A percentile compares a stretch with the other conserved stretches of the same genome.
Evolutionary conservation across 1,284 basidiomycete species (phyloP).

Genomic region (Cutaneotrichosporon dermatis): DNA sequence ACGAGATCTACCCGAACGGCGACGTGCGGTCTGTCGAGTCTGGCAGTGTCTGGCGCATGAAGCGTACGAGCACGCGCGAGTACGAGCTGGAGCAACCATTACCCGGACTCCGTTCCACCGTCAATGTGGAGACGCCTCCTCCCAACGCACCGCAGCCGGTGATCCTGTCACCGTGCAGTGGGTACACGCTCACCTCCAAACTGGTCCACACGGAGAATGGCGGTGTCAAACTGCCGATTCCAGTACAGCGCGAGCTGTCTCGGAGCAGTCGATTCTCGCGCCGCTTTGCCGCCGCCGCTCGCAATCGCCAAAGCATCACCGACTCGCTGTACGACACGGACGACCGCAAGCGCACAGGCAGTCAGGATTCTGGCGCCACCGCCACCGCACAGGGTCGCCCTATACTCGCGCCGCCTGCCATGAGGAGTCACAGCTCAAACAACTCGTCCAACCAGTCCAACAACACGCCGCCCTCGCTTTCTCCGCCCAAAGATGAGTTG

Average conservation of each 20-base stretch:
- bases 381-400: neutral
- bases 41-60: conserved; percentile 38
- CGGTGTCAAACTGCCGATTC: conserved; percentile 38
- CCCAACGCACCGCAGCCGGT: conserved; percentile 6
- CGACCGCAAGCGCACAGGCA: conserved; percentile 12
- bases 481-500: conserved; percentile 22
- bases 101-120: neutral
- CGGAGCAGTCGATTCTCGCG: conserved; percentile 16
- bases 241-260: conserved; percentile 15
- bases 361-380: conserved; percentile 15
- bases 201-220: conserved; percentile 41
- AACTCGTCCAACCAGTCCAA: neutral
- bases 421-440: neutral
- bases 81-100: conserved; percentile 39
- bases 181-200: conserved; percentile 34
- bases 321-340: neutral
- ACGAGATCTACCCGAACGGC: conserved; percentile 37
- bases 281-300: conserved; percentile 12
- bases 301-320: conserved; percentile 13
- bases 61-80: conserved; percentile 32
- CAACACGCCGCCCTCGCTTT: neutral
- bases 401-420: neutral
- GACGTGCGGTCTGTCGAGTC: conserved; percentile 38
- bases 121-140: neutral
- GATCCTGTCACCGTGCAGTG: conserved; percentile 5